These are phyloP conservation scores for Alisma plantagoaquatica DNA, from an alignment of 106 monocot species.

Conservation along the genomic window DNA sequence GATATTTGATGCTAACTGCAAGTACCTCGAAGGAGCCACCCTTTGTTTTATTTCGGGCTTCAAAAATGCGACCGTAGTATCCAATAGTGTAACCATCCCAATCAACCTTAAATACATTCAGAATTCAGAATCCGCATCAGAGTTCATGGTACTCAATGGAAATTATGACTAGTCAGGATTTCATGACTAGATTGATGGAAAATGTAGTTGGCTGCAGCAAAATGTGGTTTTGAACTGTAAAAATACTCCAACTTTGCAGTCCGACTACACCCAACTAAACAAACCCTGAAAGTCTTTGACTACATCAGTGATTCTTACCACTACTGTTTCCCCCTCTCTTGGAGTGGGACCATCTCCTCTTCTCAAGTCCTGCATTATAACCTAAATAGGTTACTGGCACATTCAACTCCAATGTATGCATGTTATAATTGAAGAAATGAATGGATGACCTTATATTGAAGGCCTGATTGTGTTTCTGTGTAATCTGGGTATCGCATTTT, in stretches of 20 bases:
- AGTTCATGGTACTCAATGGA: conserved; percentile 14
- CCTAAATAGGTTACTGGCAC: not conserved
- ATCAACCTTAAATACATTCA: conserved; percentile 80
- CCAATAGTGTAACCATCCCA: conserved; percentile 99
- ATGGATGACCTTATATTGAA: conserved; percentile 86
- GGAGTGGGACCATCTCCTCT: conserved; percentile 69
- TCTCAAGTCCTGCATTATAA: conserved; percentile 66
- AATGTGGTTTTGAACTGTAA: too few species aligned
- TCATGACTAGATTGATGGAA: too few species aligned
- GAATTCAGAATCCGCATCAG: conserved; percentile 39
- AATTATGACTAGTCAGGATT: too few species aligned
- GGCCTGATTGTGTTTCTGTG: conserved; percentile 82
- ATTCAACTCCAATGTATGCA: not conserved
- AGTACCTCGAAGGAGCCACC: conserved; percentile 97
- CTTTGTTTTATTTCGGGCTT: conserved; percentile 98
- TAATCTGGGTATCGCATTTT: conserved; percentile 95
- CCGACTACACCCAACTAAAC: too few species aligned
- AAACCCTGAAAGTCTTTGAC: not conserved
- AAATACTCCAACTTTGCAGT: too few species aligned
- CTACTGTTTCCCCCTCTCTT: conserved; percentile 69
- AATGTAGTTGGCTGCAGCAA: too few species aligned
- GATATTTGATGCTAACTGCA: too few species aligned
- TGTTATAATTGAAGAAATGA: too few species aligned
- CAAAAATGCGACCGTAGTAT: conserved; percentile 99
- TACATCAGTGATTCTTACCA: conserved; percentile 49